A percentile compares a stretch with the other conserved stretches of the same genome.
Conservation (phyloP, 1,139 yeast genomes). For the Yueomyces sp. region DNA sequence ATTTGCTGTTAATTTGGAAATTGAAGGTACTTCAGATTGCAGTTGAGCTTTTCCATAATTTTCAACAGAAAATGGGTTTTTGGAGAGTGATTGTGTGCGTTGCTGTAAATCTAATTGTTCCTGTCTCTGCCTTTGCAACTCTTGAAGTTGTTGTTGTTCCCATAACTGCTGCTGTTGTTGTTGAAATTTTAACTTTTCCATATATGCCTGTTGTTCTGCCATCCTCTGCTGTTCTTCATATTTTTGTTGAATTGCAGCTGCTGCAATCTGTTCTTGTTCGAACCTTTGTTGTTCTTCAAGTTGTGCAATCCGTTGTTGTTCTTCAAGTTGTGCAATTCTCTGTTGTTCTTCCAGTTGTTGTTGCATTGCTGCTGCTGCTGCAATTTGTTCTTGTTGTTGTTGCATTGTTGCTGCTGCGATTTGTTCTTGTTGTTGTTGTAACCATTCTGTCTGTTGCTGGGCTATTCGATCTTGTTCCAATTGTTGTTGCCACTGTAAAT, state of each 20-base stretch:
- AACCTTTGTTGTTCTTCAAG: constrained; percentile 1
- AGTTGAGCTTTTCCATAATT: constrained; percentile 18
- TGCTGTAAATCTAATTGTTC: constrained; percentile 14
- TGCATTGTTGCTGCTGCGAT: background rate
- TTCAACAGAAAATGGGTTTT: constrained; percentile 71
- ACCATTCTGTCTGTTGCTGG: constrained; percentile 22
- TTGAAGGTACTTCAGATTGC: constrained; percentile 18
- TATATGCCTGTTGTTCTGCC: constrained; percentile 18
- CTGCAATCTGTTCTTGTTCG: background rate
- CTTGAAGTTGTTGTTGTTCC: constrained; percentile 6
- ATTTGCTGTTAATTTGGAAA: too few species aligned
- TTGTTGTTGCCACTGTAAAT: constrained; percentile 26
- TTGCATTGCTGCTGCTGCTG: constrained; percentile 16
- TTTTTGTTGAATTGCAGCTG: background rate
- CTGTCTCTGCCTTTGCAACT: constrained; percentile 6
- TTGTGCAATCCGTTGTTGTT: constrained; percentile 20
- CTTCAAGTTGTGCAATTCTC: constrained; percentile 25
- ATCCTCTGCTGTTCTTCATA: constrained; percentile 1
- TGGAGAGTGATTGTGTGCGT: constrained; percentile 24
- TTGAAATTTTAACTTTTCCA: constrained; percentile 20
- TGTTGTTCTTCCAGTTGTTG: constrained; percentile 22
- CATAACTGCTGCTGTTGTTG: constrained; percentile 1
- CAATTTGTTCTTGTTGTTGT: constrained; percentile 1
- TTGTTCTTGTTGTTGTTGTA: constrained; percentile 23
- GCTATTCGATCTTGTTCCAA: constrained; percentile 25